Percentiles rank a stretch among this genome's conserved stretches.
Conservation (phyloP, 805 yeast genomes). For the Suhomyces sp. region DNA sequence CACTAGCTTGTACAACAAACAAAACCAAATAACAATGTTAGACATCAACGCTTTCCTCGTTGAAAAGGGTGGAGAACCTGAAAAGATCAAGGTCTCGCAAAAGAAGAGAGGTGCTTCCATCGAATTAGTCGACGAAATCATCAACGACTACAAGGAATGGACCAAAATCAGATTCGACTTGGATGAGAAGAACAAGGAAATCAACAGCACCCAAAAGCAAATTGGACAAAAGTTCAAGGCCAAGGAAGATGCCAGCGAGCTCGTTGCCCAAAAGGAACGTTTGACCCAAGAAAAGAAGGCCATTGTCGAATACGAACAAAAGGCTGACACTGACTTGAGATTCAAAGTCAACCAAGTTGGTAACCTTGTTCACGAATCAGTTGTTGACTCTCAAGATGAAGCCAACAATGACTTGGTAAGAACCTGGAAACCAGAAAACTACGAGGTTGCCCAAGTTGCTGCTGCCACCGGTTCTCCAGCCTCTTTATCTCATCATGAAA, state of each 20-base stretch:
- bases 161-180: conserved; percentile 76
- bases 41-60: conserved; percentile 89
- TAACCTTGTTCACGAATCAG: conserved; percentile 90
- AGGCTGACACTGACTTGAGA: conserved; percentile 72
- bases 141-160: conserved; percentile 90
- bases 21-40: conserved; percentile 54
- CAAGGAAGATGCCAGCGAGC: conserved; percentile 89
- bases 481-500: conserved; percentile 89
- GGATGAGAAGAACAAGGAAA: conserved; percentile 85
- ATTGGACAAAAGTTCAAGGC: conserved; percentile 91
- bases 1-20: no score
- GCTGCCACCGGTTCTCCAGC: conserved; percentile 78
- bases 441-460: conserved; percentile 62
- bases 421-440: conserved; percentile 81
- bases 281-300: conserved; percentile 68
- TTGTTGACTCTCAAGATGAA: conserved; percentile 84
- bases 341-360: conserved; percentile 87
- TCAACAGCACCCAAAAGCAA: conserved; percentile 87
- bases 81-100: conserved; percentile 82
- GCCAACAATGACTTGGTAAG: conserved; percentile 85
- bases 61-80: conserved; percentile 97
- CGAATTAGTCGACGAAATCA: conserved; percentile 94
- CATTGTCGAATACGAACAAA: conserved; percentile 67
- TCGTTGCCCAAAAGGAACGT: conserved; percentile 77
- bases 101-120: conserved; percentile 92